Evolutionary conservation across 2,329 filamentous ascomycete species (phyloP).

Genomic region (Dryadomyces quercivorus): DNA sequence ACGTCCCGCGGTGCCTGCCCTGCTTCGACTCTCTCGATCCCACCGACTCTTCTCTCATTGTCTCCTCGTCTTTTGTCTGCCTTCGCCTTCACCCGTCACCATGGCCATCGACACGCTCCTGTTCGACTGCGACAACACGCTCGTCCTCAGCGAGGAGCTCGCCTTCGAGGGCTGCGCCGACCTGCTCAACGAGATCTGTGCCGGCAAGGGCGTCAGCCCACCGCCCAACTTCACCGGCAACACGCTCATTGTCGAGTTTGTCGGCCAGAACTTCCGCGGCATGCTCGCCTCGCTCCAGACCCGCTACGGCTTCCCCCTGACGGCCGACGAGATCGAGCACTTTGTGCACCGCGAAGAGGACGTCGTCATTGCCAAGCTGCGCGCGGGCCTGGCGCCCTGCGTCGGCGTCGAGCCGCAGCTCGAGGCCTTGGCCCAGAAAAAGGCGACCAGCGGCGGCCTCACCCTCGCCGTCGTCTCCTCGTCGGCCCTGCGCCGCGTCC

Average conservation of each 20-base stretch:
- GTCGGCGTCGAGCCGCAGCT: constrained; percentile 56
- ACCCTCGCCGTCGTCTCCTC: constrained; percentile 68
- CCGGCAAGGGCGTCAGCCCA: constrained; percentile 43
- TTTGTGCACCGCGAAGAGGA: constrained; percentile 73
- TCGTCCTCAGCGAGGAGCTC: constrained; percentile 80
- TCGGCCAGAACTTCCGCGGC: constrained; percentile 89
- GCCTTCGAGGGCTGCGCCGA: constrained; percentile 87
- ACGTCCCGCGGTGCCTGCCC: background rate
- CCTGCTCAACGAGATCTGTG: constrained; percentile 76
- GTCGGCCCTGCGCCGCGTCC: constrained; percentile 65
- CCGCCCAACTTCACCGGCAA: constrained; percentile 58
- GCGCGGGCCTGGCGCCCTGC: constrained; percentile 55
- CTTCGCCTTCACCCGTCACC: background rate
- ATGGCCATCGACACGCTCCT: constrained; percentile 52
- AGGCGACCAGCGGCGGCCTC: constrained; percentile 37
- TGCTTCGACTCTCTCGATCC: too few species aligned
- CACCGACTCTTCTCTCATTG: background rate
- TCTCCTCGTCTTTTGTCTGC: background rate
- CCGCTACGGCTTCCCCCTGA: constrained; percentile 62
- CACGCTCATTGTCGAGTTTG: constrained; percentile 72
- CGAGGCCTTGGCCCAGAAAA: constrained; percentile 46
- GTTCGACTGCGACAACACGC: constrained; percentile 81
- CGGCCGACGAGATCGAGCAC: constrained; percentile 52
- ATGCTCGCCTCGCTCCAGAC: constrained; percentile 71
- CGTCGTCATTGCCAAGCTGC: constrained; percentile 70